phyloP scores from a whole-genome alignment of 2,329 filamentous ascomycete species.

The Phoma sp. region DNA sequence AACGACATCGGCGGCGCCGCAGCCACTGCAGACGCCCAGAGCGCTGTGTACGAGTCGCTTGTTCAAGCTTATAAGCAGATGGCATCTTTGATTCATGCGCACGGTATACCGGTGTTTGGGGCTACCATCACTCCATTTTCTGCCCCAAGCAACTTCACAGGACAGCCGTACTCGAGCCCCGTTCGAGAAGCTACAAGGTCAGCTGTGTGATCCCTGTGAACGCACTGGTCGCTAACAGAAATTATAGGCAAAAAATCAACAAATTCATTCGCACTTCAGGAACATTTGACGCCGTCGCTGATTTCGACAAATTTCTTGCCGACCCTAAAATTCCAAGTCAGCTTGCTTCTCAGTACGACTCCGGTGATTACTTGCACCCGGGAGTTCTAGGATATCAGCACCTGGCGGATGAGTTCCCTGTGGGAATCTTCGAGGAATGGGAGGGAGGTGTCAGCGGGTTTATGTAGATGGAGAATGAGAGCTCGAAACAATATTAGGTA shows the following conservation, averaged over 20 bases:
- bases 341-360: slow-evolving; percentile 60
- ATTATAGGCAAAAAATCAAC: slow-evolving; percentile 59
- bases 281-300: slow-evolving; percentile 65
- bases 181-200: slow-evolving; percentile 62
- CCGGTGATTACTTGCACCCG: slow-evolving; percentile 70
- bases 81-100: slow-evolving; percentile 59
- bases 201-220: neutral
- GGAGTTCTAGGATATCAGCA: slow-evolving; percentile 65
- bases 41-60: slow-evolving; percentile 57
- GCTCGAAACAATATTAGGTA: too few species aligned
- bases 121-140: slow-evolving; percentile 72
- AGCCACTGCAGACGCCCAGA: slow-evolving; percentile 54
- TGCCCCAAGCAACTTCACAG: slow-evolving; percentile 47
- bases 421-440: slow-evolving; percentile 58
- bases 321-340: slow-evolving; percentile 57
- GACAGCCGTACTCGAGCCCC: slow-evolving; percentile 62
- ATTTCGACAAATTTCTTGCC: slow-evolving; percentile 66
- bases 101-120: slow-evolving; percentile 64
- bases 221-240: neutral
- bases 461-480: slow-evolving; percentile 3
- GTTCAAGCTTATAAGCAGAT: slow-evolving; percentile 67
- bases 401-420: slow-evolving; percentile 64
- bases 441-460: slow-evolving; percentile 29
- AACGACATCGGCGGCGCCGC: slow-evolving; percentile 65
- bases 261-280: slow-evolving; percentile 64